Evolutionary conservation across 1,139 yeast genomes (phyloP), one percentile per base, ranked within the genome.

Genomic region (Yamadazyma diddensiae): DNA sequence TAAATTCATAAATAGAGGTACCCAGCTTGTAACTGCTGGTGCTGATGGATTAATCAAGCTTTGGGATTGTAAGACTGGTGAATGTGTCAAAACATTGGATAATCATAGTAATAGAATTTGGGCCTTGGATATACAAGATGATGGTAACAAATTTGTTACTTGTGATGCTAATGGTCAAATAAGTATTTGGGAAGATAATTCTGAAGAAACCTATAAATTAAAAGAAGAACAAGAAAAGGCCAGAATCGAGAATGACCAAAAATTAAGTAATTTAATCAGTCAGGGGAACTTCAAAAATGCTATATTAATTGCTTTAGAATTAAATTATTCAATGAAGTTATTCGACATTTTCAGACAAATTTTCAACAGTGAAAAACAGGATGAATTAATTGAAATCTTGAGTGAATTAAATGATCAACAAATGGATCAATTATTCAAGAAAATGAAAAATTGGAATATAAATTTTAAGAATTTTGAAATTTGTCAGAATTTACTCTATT

Each of bases 121-220:
- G 99, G 85, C 97, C 0, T 59, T 92, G 37, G 79, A 80, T 32
- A 66, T 73, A 1, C 68, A 75, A 40, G 64, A 73, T 21, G 84
- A 82, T 45, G 95, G 94, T 16, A 72, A 71, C 10, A 70, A 72
- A 34, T 71, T 92, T 38, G 75, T 86, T 1, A 77, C 88, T 35
- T 97, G 96, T 1, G 97, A 94, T 57, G 97, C 96, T 1, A 97
- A 92, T 57, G 96, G 97, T 33, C 82, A 86, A 29, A 73, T 92
- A 42, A 84, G 86, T 30, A 68, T 84, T 28, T 92, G 98, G 98
- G 66, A 68, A 35, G 98, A 92, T 58, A 80, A 82, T 49, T 85
- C 95, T 2, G 90, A 79, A 37, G 87, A 82, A 50, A 69, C 70
- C 33, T 57, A 61, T 31, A 72, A 68, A 34, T 69, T 67, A 38